These are phyloP conservation scores for Chalciporus chontae DNA, from an alignment of 768 basidiomycete species.

Conservation along the genomic window DNA sequence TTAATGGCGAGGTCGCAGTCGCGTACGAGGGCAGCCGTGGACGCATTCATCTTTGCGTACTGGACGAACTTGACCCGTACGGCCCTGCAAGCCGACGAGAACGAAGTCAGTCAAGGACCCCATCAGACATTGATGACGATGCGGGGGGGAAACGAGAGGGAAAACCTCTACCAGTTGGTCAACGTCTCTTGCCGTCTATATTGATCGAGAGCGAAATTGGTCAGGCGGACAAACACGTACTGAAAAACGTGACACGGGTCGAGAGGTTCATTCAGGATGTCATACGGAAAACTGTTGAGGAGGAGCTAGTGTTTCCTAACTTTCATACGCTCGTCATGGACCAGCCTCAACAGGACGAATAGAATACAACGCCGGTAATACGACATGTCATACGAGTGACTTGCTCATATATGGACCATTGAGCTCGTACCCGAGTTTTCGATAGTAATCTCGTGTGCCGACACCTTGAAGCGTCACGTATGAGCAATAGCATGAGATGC, in stretches of 20 bases:
- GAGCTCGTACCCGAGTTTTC: constrained; percentile 87
- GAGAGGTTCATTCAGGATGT: constrained; percentile 96
- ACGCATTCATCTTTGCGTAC: constrained; percentile 82
- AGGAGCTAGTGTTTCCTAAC: constrained; percentile 95
- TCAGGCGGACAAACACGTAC: constrained; percentile 89
- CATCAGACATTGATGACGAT: constrained; percentile 65
- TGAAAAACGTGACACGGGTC: constrained; percentile 93
- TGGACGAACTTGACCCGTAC: constrained; percentile 86
- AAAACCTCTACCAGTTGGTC: constrained; percentile 77
- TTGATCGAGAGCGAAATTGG: constrained; percentile 97
- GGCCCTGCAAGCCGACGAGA: constrained; percentile 65
- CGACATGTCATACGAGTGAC: constrained; percentile 43
- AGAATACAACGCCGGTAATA: constrained; percentile 2
- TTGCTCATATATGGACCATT: constrained; percentile 99
- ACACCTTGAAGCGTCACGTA: constrained; percentile 54
- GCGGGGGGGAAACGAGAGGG: constrained; percentile 40
- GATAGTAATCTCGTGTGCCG: constrained; percentile 96
- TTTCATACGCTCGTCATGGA: constrained; percentile 78
- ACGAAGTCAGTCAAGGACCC: constrained; percentile 44
- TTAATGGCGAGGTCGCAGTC: constrained; percentile 82
- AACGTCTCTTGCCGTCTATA: constrained; percentile 79
- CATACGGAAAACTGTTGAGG: constrained; percentile 90
- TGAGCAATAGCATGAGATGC: not conserved
- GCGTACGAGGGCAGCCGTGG: constrained; percentile 85
- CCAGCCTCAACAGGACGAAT: constrained; percentile 10